Evolutionary conservation across 192 early-diverging fungal species (phyloP), one percentile per base, ranked within the genome.

Genomic region (Gorgonomyces haynaldii): DNA sequence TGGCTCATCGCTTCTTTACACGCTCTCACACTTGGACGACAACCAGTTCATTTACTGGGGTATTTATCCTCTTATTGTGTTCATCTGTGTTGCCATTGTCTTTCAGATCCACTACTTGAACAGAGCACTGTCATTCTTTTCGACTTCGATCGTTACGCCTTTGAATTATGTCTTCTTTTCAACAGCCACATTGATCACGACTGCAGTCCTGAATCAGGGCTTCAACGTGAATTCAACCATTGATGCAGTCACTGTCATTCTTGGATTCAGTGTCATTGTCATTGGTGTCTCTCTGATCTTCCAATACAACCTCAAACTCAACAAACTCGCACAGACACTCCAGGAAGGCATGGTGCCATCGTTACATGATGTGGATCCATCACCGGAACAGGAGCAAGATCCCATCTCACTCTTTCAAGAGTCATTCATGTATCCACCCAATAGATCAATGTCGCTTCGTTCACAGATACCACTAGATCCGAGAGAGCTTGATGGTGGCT

Each of bases 101-200:
- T 35, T 57, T 42, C 32, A 57, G 12, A 34, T 57, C 44, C 19
- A 57, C 48, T 27, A 50, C 7, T 26, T 57, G 19, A 37, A 57
- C 32, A 45, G 76, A 56, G 74, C 80, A 1, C 59, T 82, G 8
- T 72, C 72, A 36, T 44, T 75, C 9, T 82, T 74, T 59, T 79
- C 72, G 42, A 70, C 81, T 3, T 74, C 80, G 10, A 66, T 82
- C 40, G 81, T 83, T 27, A 83, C 80, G 13, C 81, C 81, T 0
- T 64, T 83, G 2, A 82, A 83, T 48, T 83, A 82, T 52, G 81
- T 83, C 10, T 70, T 68, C n/a, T 79, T 83, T 50, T 82, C 81
- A 2, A 74, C 74, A 31, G 64, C 76, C 1, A 82, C 81, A 1
- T 58, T 83, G 35, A 52, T 70, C 1, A 67, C 66, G 1, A 79